Base-by-base conservation (phyloP, 208 protist species). In the Crithidia bombi region DNA sequence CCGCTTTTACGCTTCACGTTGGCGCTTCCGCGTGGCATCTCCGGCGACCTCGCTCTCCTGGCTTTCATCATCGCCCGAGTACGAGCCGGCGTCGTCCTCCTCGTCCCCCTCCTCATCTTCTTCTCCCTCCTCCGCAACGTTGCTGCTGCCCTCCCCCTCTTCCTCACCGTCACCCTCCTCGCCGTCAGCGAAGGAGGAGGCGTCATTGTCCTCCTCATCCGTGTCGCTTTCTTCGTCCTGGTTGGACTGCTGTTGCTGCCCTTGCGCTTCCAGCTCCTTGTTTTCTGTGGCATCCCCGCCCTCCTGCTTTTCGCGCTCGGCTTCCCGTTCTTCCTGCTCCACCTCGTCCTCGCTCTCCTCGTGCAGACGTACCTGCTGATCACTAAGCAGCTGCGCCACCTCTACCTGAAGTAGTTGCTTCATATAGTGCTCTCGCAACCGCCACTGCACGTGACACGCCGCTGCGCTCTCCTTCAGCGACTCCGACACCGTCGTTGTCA, bases 401-500 rank as follows among this genome's bases (percentile, higher is more conserved):
- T 88, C 86, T 4, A 39, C 25, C 33, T 65, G 46, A 43, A 91
- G 70, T 7, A 88, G 71, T 36, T 72, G 73, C 23, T 65, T 61
- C 70, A 89, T 78, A 65, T 85, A 91, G 30, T 67, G 57, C 47
- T 91, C 85, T 23, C 78, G 65, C 47, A 75, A 67, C 14, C 78
- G 75, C 80, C 79, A 79, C 25, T 73, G 68, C 26, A 69, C 56
- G 47, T 57, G 30, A 71, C 69, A 86, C 43, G 49, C 51, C n/a
- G 56, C 46, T 0, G 75, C 71, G 33, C 51, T 65, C 19, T 44
- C 36, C 9, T n/a, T 47, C 26, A 69, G 23, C 59, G 61, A 41
- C 26, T 26, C 21, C 38, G 57, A 10, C 30, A 10, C 35, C 21
- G 19, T 35, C 38, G 54, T 15, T 26, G 17, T n/a, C 30, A 38